Conservation (phyloP, 2,329 filamentous ascomycete genomes). For the Claviceps sorghi region DNA sequence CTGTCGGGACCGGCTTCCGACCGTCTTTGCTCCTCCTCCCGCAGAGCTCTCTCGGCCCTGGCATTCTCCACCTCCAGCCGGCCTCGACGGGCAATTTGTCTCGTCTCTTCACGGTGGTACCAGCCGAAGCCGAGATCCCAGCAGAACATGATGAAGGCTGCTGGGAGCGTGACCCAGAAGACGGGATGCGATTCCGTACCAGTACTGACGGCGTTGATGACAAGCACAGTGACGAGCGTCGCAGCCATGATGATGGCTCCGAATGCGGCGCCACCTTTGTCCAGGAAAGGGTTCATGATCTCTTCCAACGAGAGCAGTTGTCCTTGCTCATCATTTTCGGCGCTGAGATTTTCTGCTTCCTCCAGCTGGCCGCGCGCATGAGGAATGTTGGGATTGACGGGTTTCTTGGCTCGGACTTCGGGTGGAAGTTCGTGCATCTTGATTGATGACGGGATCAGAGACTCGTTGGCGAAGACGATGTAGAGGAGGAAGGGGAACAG, state of each 20-base stretch:
- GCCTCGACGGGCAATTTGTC: conserved; percentile 44
- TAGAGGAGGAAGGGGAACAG: conserved; percentile 58
- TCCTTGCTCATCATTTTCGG: conserved; percentile 32
- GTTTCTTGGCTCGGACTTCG: conserved; percentile 37
- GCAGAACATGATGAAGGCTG: conserved; percentile 51
- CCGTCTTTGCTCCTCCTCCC: conserved; percentile 5
- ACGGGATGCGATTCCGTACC: conserved; percentile 39
- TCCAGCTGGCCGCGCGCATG: conserved; percentile 41
- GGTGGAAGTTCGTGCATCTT: conserved; percentile 53
- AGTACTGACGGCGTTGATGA: conserved; percentile 46
- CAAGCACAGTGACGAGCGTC: conserved; percentile 51
- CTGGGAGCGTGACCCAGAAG: conserved; percentile 55
- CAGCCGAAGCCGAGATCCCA: conserved; percentile 54
- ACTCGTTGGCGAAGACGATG: conserved; percentile 49
- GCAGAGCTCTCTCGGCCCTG: conserved; percentile 7
- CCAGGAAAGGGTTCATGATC: conserved; percentile 61
- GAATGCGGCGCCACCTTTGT: conserved; percentile 49
- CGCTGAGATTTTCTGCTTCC: conserved; percentile 29
- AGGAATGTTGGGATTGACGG: conserved; percentile 61
- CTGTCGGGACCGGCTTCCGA: background rate
- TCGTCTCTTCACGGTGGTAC: conserved; percentile 46
- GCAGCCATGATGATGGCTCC: conserved; percentile 51
- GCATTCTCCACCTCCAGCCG: conserved; percentile 18
- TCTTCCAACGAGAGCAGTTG: conserved; percentile 51
- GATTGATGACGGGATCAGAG: conserved; percentile 50